These are phyloP conservation scores for Claviceps maximensis DNA, from an alignment of 2,329 filamentous ascomycete species.

Conservation along the genomic window DNA sequence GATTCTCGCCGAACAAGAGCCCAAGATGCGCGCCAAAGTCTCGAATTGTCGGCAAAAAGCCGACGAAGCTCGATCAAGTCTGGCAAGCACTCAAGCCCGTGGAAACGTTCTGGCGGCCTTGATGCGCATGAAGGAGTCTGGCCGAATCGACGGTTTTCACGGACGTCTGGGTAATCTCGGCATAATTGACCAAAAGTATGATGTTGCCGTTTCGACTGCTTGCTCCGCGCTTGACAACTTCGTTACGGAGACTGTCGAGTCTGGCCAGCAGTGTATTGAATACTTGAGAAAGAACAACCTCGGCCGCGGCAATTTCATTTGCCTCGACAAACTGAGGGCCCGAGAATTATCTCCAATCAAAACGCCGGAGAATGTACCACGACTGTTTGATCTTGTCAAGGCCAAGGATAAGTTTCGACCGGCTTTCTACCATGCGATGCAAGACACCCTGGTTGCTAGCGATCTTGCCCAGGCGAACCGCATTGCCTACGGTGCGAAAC, in stretches of 20 bases:
- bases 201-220: constrained; percentile 95
- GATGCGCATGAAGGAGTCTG: constrained; percentile 91
- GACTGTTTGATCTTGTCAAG: constrained; percentile 84
- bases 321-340: constrained; percentile 71
- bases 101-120: constrained; percentile 84
- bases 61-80: constrained; percentile 82
- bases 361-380: constrained; percentile 83
- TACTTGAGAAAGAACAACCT: constrained; percentile 96
- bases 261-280: constrained; percentile 95
- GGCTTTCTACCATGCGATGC: constrained; percentile 89
- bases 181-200: constrained; percentile 84
- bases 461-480: constrained; percentile 94
- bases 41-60: constrained; percentile 88
- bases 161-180: constrained; percentile 89
- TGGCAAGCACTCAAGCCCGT: constrained; percentile 82
- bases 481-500: constrained; percentile 83
- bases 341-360: constrained; percentile 68
- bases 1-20: constrained; percentile 63
- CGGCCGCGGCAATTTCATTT: constrained; percentile 92
- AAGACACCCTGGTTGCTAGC: constrained; percentile 86
- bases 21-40: constrained; percentile 68
- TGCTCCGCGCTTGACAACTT: constrained; percentile 88
- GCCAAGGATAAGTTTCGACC: constrained; percentile 77
- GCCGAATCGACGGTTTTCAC: constrained; percentile 93
- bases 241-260: constrained; percentile 90